These are phyloP conservation scores for Vigna reflexopilosa DNA, from an alignment of 306 rosid genomes.

Conservation along the genomic window DNA sequence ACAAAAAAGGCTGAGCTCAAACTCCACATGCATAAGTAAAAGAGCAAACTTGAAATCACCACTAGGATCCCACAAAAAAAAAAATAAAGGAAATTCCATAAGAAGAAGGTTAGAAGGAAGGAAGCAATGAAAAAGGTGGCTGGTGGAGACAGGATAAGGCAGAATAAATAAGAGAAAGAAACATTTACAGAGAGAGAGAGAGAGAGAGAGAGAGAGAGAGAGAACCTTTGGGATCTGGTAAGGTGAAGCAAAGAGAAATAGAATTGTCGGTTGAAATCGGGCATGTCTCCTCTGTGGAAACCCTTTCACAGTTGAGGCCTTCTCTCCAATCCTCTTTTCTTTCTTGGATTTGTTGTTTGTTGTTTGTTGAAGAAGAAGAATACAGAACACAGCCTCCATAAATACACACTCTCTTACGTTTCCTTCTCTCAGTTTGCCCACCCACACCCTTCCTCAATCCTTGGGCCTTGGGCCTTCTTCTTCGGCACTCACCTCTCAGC, in stretches of 20 bases:
- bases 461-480: constrained; percentile 50
- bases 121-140: constrained; percentile 29
- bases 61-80: constrained; percentile 42
- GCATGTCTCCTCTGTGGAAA: constrained; percentile 72
- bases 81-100: background rate
- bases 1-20: constrained; percentile 54
- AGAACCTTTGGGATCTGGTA: constrained; percentile 62
- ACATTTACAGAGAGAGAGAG: background rate
- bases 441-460: constrained; percentile 48
- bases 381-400: background rate
- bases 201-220: constrained; percentile 13
- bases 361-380: constrained; percentile 5
- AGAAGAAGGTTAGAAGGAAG: constrained; percentile 37
- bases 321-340: background rate
- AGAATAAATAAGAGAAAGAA: constrained; percentile 21
- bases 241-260: constrained; percentile 39
- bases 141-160: constrained; percentile 25
- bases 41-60: constrained; percentile 41
- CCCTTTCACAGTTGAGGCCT: constrained; percentile 13
- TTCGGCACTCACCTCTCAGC: constrained; percentile 51
- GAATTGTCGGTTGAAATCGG: constrained; percentile 59
- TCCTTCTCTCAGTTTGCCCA: constrained; percentile 48
- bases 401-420: constrained; percentile 33
- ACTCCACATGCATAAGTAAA: constrained; percentile 61
- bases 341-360: background rate